Percentiles rank a stretch among this genome's conserved stretches.
Evolutionary conservation across 169 alveolate species (phyloP).

Genomic region (Perkinsus marinus): DNA sequence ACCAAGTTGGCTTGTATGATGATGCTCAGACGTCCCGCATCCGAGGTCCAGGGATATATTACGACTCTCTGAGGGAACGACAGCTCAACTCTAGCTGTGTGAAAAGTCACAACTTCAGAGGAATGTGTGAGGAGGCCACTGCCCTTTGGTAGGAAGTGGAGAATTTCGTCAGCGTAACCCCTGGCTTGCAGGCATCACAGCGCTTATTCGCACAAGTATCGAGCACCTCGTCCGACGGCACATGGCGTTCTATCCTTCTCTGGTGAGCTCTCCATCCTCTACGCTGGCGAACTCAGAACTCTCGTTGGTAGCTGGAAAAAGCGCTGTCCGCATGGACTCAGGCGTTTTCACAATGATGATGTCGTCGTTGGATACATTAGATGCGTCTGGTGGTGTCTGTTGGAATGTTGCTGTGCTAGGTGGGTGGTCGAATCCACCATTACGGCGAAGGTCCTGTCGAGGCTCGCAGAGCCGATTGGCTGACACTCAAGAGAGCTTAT

Average conservation of each 20-base stretch:
- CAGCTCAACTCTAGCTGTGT: background rate
- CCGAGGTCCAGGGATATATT: background rate
- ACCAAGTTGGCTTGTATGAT: too few relatives aligned
- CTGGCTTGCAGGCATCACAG: background rate
- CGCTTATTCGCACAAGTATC: background rate
- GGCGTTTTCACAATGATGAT: too few relatives aligned
- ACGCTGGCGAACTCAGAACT: too few relatives aligned
- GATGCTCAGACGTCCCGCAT: background rate
- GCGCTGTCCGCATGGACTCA: too few relatives aligned
- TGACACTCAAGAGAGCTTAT: background rate
- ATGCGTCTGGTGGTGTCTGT: too few relatives aligned
- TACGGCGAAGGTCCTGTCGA: background rate
- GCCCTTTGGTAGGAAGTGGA: background rate
- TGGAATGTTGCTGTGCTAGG: background rate
- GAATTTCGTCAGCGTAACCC: background rate
- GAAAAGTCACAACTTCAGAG: background rate
- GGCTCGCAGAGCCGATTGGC: background rate
- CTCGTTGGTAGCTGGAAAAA: too few relatives aligned
- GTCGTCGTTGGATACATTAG: too few relatives aligned
- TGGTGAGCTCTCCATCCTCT: background rate
- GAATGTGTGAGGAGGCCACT: background rate
- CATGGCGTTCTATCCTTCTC: background rate
- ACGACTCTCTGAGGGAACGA: background rate
- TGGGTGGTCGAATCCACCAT: background rate
- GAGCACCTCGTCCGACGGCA: background rate